Percentiles rank a stretch among this genome's conserved stretches.
Evolutionary conservation across 169 alveolate genomes (phyloP).

Genomic region (Pseudocohnilembus persalinus): DNA sequence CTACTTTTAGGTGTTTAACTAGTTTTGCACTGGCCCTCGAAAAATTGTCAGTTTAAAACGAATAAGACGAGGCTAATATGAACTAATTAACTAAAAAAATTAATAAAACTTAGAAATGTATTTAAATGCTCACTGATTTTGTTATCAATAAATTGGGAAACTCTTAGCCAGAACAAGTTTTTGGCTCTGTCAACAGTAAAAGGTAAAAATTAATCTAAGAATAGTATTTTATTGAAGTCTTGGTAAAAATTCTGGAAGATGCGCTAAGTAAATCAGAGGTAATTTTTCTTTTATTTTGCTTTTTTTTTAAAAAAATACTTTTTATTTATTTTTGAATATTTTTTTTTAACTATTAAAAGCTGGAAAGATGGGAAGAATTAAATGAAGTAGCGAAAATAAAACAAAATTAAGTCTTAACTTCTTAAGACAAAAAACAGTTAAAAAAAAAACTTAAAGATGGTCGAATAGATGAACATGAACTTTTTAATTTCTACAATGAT

Average conservation of each 20-base stretch:
- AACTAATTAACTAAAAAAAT: constrained; percentile 11
- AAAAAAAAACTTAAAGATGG: background rate
- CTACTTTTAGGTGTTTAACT: constrained; percentile 25
- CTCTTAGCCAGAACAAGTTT: constrained; percentile 6
- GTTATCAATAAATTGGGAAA: constrained; percentile 19
- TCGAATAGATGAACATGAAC: background rate
- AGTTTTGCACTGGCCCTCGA: constrained; percentile 13
- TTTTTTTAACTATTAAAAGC: background rate
- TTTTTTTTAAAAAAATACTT: background rate
- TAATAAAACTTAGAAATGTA: background rate
- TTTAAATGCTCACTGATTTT: constrained; percentile 9
- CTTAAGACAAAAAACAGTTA: background rate
- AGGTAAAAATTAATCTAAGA: constrained; percentile 30
- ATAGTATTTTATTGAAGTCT: constrained; percentile 27
- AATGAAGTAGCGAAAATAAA: background rate
- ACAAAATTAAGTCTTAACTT: background rate
- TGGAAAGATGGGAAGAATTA: background rate
- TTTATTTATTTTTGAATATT: too few species aligned
- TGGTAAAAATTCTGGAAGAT: constrained; percentile 19
- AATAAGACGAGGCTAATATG: background rate
- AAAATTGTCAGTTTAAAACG: constrained; percentile 9
- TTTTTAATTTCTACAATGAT: background rate
- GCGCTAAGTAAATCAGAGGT: background rate
- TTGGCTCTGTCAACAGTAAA: constrained; percentile 1
- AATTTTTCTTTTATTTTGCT: too few species aligned